These are phyloP conservation scores for Darksidea phi DNA, from an alignment of 495 filamentous ascomycete species.

Conservation along the genomic window DNA sequence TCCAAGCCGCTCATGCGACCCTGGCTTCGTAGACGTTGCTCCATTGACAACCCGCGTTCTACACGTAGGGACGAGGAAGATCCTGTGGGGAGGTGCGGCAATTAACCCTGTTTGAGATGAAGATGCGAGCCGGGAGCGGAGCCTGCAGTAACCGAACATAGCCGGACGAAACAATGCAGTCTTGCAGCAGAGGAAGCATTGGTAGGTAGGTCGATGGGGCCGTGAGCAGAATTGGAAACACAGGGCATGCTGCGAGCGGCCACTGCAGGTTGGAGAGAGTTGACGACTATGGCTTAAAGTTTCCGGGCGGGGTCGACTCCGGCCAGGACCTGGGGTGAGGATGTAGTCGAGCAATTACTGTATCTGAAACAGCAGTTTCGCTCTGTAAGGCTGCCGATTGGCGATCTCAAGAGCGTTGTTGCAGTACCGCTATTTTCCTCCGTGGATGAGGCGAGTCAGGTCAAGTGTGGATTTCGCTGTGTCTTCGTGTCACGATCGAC, in stretches of 20 bases:
- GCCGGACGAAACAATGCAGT: conserved; percentile 1
- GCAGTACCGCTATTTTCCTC: background rate
- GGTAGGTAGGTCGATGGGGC: background rate
- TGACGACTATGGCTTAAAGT: too few relatives aligned
- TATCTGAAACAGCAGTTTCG: conserved; percentile 14
- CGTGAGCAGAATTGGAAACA: background rate
- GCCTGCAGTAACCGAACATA: conserved; percentile 21
- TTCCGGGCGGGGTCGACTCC: too few relatives aligned
- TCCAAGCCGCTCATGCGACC: background rate
- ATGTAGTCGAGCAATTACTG: conserved; percentile 2
- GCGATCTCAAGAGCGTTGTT: background rate
- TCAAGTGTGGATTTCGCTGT: background rate
- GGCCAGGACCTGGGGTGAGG: too few relatives aligned
- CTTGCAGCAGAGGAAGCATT: background rate
- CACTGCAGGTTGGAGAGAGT: too few relatives aligned
- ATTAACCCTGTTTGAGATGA: background rate
- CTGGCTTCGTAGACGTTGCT: background rate
- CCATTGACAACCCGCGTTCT: conserved; percentile 17
- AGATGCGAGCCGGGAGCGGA: conserved; percentile 1
- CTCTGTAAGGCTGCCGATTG: conserved; percentile 1
- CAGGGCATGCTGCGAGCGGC: too few relatives aligned
- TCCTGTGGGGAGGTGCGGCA: background rate
- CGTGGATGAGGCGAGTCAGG: background rate
- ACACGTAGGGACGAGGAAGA: background rate
- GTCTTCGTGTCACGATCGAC: conserved; percentile 8